Evolutionary conservation across 495 filamentous ascomycete genomes (phyloP).

Genomic region (Talaromyces wortmannii): DNA sequence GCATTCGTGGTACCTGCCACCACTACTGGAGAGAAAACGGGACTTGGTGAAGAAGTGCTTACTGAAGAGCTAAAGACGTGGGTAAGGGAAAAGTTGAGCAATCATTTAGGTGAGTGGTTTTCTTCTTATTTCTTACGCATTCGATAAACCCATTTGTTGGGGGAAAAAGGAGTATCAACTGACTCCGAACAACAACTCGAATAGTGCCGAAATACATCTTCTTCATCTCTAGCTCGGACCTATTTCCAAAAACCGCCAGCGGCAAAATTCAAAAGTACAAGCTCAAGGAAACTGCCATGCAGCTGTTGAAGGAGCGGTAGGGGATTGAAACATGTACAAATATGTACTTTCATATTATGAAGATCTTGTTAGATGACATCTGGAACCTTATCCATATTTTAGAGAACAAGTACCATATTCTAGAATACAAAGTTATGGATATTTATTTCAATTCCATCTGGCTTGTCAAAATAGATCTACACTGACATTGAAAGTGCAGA

Average conservation of each 20-base stretch:
- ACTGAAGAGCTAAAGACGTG: slow-evolving; percentile 57
- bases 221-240: slow-evolving; percentile 49
- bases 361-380: too few species aligned
- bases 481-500: not conserved
- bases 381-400: too few species aligned
- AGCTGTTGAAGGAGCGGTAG: slow-evolving; percentile 26
- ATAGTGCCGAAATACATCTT: slow-evolving; percentile 84
- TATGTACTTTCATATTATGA: too few species aligned
- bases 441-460: too few species aligned
- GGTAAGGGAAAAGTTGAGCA: slow-evolving; percentile 64
- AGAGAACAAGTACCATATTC: too few species aligned
- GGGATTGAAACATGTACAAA: not conserved
- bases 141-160: too few species aligned
- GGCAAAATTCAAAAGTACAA: slow-evolving; percentile 98
- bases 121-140: not conserved
- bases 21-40: slow-evolving; percentile 24
- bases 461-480: not conserved
- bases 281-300: slow-evolving; percentile 57
- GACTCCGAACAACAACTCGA: not conserved
- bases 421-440: too few species aligned
- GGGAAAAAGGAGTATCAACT: not conserved
- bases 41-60: slow-evolving; percentile 16
- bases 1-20: slow-evolving; percentile 65
- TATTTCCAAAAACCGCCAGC: slow-evolving; percentile 89
- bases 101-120: slow-evolving; percentile 57